Percentiles rank a stretch among this genome's conserved stretches.
Evolutionary conservation across 225 moss, liverwort and hornwort genomes (phyloP).

Genomic region (Bryoerythrophyllum caledonicum): DNA sequence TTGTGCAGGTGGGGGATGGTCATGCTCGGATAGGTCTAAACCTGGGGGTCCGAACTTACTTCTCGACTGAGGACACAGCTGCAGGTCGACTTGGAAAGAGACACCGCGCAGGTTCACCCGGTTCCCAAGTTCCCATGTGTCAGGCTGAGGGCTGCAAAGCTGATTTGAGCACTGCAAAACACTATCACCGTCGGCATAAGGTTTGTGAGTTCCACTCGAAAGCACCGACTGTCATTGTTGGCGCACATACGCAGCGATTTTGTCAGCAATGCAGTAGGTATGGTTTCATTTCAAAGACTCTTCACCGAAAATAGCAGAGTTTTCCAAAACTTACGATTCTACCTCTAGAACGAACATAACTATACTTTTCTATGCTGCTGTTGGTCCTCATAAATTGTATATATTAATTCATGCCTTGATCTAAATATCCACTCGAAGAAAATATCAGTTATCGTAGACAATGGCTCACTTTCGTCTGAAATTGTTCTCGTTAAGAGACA

Average conservation of each 20-base stretch:
- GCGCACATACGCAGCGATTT: constrained; percentile 81
- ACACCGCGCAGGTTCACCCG: constrained; percentile 81
- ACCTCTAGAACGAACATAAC: neutral
- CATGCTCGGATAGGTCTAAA: constrained; percentile 84
- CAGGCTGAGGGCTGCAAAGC: constrained; percentile 94
- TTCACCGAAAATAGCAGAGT: neutral
- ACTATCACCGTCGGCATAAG: constrained; percentile 94
- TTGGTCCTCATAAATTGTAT: neutral
- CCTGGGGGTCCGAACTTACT: constrained; percentile 93
- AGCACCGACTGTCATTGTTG: constrained; percentile 70
- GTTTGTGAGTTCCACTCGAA: constrained; percentile 96
- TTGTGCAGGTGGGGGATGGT: constrained; percentile 64
- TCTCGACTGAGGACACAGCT: constrained; percentile 86
- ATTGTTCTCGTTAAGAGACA: neutral
- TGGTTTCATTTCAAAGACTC: constrained; percentile 8
- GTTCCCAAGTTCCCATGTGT: constrained; percentile 85
- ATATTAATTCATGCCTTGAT: neutral
- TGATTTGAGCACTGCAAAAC: constrained; percentile 87
- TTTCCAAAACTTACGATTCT: neutral
- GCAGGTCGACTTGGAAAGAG: constrained; percentile 76
- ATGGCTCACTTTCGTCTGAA: neutral
- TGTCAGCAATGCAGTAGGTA: constrained; percentile 99
- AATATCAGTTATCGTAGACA: neutral
- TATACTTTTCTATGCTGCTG: neutral
- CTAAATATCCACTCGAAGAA: neutral